Conservation (phyloP, 179 eudicot species). For the Beta macrorhiza region DNA sequence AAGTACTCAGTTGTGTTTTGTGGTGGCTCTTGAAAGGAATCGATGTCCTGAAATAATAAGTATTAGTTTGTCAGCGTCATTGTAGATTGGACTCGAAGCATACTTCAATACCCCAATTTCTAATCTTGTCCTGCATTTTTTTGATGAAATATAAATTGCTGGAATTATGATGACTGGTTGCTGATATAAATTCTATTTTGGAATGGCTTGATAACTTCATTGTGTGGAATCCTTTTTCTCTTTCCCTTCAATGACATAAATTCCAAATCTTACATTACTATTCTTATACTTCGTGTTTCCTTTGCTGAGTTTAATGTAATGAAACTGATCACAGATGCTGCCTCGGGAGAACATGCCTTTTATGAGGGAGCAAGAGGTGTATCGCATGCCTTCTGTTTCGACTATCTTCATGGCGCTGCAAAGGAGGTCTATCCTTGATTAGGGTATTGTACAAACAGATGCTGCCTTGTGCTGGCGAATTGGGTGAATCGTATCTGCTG, state of each 20-base stretch:
- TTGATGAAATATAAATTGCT: not conserved
- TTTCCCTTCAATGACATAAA: too few relatives aligned
- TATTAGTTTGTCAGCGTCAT: not conserved
- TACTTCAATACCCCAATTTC: not conserved
- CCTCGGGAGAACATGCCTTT: too few relatives aligned
- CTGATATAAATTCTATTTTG: not conserved
- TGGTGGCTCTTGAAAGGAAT: not conserved
- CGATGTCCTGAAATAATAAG: not conserved
- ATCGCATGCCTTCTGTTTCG: conserved; percentile 90
- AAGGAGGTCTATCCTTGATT: conserved; percentile 41
- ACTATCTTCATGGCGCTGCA: conserved; percentile 65
- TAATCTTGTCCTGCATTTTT: not conserved
- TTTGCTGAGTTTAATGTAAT: too few relatives aligned
- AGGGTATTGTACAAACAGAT: too few relatives aligned
- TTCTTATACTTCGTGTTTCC: not conserved
- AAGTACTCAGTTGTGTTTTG: not conserved
- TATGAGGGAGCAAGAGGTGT: conserved; percentile 39
- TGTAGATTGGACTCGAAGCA: not conserved
- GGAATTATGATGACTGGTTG: not conserved
- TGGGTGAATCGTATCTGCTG: too few relatives aligned
- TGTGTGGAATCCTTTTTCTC: too few relatives aligned
- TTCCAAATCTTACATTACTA: not conserved
- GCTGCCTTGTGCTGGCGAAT: too few relatives aligned
- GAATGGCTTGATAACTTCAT: too few relatives aligned
- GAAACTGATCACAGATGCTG: too few relatives aligned